Evolutionary conservation across 352 stramenopile species (phyloP).

Genomic region (Globisporangium middletonii): DNA sequence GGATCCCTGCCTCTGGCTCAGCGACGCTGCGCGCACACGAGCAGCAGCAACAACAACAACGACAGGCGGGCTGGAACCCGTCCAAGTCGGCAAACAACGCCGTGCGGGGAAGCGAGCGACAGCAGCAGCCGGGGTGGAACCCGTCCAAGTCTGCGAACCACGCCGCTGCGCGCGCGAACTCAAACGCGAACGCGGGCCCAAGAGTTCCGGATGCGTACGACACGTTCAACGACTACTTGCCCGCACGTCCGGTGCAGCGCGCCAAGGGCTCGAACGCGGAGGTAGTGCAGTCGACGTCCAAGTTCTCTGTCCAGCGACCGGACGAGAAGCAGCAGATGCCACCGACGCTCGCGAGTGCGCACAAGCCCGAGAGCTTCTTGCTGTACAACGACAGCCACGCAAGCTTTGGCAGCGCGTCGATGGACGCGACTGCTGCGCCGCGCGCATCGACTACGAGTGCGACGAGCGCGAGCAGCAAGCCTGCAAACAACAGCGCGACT

Average conservation of each 20-base stretch:
- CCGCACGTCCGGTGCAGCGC: conserved; percentile 34
- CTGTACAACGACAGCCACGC: conserved; percentile 17
- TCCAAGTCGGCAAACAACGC: conserved; percentile 1
- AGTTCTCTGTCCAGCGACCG: conserved; percentile 31
- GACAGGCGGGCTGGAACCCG: neutral
- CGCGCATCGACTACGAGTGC: neutral
- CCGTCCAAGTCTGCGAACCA: conserved; percentile 2
- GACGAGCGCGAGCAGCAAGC: neutral
- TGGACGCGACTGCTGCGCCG: conserved; percentile 2
- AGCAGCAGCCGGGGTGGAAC: conserved; percentile 2
- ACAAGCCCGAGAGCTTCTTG: conserved; percentile 14
- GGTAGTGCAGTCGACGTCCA: conserved; percentile 20
- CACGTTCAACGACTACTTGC: conserved; percentile 73
- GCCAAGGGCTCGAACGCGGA: conserved; percentile 40
- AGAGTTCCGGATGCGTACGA: conserved; percentile 43
- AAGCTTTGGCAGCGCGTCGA: conserved; percentile 8
- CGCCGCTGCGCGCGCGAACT: neutral
- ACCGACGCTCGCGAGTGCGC: conserved; percentile 1
- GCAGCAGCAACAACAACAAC: conserved; percentile 6
- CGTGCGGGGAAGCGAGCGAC: neutral
- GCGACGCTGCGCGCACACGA: conserved; percentile 22
- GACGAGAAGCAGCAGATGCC: conserved; percentile 15
- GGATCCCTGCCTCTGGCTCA: conserved; percentile 37
- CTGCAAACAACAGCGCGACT: neutral
- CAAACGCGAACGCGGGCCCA: neutral